Evolutionary conservation across 2,329 filamentous ascomycete genomes (phyloP).

Genomic region (Scedosporium apiospermum): DNA sequence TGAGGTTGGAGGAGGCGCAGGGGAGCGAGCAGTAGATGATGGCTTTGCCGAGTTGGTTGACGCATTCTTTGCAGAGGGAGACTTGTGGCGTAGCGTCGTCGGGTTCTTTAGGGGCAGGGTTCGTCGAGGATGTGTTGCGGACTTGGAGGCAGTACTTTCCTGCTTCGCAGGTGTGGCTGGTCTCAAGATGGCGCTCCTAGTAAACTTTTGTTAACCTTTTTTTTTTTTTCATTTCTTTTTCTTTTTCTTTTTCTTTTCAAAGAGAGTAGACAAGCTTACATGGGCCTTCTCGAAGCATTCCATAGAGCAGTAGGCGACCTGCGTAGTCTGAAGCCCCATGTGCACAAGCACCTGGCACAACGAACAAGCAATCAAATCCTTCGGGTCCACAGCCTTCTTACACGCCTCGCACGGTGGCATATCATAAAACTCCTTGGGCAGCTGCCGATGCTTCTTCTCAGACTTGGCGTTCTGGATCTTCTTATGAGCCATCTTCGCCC

Average conservation of each 20-base stretch:
- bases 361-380: constrained; percentile 31
- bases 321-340: constrained; percentile 22
- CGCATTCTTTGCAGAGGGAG: constrained; percentile 5
- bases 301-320: constrained; percentile 36
- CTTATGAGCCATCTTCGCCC: constrained; percentile 40
- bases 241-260: not conserved
- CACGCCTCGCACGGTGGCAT: constrained; percentile 32
- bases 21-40: constrained; percentile 3
- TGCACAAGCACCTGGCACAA: constrained; percentile 33
- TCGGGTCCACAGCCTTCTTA: constrained; percentile 19
- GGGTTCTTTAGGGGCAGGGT: not conserved
- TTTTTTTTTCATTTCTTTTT: not conserved
- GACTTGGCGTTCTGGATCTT: constrained; percentile 27
- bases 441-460: constrained; percentile 23
- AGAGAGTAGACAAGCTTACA: constrained; percentile 20
- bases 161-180: constrained; percentile 9
- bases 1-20: constrained; percentile 1
- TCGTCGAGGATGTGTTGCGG: not conserved
- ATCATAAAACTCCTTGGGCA: constrained; percentile 23
- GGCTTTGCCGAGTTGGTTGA: not conserved
- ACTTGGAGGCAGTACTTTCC: constrained; percentile 8
- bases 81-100: not conserved
- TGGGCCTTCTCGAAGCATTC: constrained; percentile 29
- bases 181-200: constrained; percentile 5
- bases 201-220: not conserved